Evolutionary conservation across 139 green algal species (phyloP).

Genomic region (Penium margaritaceum): DNA sequence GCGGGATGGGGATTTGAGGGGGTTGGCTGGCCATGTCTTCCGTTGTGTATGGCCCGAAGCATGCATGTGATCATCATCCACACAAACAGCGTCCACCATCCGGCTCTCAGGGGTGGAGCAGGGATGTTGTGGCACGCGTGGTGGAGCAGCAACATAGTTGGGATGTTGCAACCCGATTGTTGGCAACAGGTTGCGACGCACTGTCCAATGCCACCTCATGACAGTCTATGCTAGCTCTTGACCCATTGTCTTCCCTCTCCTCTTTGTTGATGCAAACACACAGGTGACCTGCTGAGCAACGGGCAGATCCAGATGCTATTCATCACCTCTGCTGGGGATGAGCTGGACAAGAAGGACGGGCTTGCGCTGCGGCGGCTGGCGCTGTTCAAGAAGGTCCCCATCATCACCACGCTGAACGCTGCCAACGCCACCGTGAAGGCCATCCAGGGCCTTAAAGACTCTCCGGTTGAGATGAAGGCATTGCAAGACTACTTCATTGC

Average conservation of each 20-base stretch:
- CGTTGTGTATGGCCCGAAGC: too few relatives aligned
- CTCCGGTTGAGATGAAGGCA: constrained; percentile 69
- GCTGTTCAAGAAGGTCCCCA: constrained; percentile 78
- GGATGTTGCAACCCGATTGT: neutral
- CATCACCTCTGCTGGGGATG: constrained; percentile 82
- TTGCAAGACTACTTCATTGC: constrained; percentile 70
- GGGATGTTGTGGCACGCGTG: neutral
- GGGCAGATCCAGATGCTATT: constrained; percentile 74
- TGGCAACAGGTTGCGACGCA: neutral
- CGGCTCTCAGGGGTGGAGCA: neutral
- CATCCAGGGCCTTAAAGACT: constrained; percentile 68
- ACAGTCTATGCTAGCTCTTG: neutral
- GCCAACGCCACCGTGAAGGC: constrained; percentile 72
- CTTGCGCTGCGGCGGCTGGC: constrained; percentile 82
- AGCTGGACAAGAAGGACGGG: constrained; percentile 80
- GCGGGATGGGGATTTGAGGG: neutral
- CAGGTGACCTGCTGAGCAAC: constrained; percentile 45
- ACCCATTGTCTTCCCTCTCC: neutral
- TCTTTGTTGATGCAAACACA: neutral
- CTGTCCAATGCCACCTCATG: neutral
- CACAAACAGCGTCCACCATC: neutral
- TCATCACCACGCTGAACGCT: constrained; percentile 89
- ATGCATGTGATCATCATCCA: neutral
- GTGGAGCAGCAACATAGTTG: neutral
- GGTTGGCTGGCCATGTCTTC: neutral